Conservation (phyloP, 345 rosid genomes). For the Eucalyptus cladocalyx region DNA sequence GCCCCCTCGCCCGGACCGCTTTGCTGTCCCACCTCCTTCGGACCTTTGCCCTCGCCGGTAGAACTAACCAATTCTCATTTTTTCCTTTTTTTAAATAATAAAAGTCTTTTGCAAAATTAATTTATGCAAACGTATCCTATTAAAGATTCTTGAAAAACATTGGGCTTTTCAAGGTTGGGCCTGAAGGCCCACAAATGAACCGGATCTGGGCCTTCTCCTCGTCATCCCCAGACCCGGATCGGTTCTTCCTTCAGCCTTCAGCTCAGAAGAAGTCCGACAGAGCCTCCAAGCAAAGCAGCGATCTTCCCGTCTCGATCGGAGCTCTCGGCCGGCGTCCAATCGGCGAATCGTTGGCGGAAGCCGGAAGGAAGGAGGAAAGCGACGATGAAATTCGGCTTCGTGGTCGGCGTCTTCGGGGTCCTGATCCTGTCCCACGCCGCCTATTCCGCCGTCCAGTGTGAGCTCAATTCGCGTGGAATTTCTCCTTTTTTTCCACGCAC, state of each 20-base stretch:
- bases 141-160: neutral
- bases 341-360: neutral
- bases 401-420: slow-evolving; percentile 51
- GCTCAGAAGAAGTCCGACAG: neutral
- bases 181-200: neutral
- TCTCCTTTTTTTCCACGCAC: neutral
- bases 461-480: neutral
- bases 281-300: neutral
- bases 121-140: too few species aligned
- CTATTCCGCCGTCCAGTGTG: slow-evolving; percentile 87
- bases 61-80: too few species aligned
- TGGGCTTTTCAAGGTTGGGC: neutral
- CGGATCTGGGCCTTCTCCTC: neutral
- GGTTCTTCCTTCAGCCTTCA: neutral
- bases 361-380: neutral
- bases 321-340: neutral
- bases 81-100: too few species aligned
- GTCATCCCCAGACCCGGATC: neutral
- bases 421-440: slow-evolving; percentile 79
- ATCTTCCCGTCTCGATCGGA: neutral
- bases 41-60: too few species aligned
- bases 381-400: slow-evolving; percentile 50
- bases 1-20: too few species aligned
- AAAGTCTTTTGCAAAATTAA: too few species aligned
- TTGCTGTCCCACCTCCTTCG: too few species aligned